Evolutionary conservation across 164 flowering plant species (phyloP).

Genomic region (Annona cherimola): DNA sequence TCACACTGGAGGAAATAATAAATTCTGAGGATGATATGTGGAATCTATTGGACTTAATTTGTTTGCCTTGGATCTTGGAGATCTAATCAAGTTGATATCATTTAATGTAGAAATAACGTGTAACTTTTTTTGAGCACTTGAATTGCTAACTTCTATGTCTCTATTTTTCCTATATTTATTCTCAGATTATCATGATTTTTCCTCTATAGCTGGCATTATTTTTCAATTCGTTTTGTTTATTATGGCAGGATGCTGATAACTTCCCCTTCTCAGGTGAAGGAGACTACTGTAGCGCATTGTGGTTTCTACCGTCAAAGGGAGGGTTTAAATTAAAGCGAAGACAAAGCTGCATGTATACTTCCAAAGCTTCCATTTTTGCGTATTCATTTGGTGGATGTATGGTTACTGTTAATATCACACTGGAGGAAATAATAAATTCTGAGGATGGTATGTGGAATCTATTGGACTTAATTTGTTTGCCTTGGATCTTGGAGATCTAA

Average conservation of each 20-base stretch:
- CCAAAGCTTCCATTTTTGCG: slow-evolving; percentile 81
- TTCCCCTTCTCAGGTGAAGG: slow-evolving; percentile 53
- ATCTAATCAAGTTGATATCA: no score
- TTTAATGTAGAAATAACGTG: no score
- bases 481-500: slow-evolving; percentile 8
- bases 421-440: slow-evolving; percentile 23
- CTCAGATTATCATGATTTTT: no score
- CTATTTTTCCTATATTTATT: no score
- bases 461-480: slow-evolving; percentile 76
- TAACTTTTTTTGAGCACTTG: no score
- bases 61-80: slow-evolving; percentile 40
- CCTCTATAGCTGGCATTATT: no score
- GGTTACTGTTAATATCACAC: slow-evolving; percentile 26
- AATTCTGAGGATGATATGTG: slow-evolving; percentile 17
- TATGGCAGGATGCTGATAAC: slow-evolving; percentile 8
- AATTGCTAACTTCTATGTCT: no score
- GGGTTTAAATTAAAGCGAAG: slow-evolving; percentile 72
- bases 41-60: slow-evolving; percentile 56
- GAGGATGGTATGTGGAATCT: slow-evolving; percentile 22
- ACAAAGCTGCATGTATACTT: slow-evolving; percentile 53
- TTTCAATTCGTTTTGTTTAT: no score
- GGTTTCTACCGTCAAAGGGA: slow-evolving; percentile 88
- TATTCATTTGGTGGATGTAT: slow-evolving; percentile 96
- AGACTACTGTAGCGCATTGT: slow-evolving; percentile 64
- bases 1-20: slow-evolving; percentile 23